phyloP scores from a whole-genome alignment of 805 yeast species.

The Helenozyma baotianmanensis region DNA sequence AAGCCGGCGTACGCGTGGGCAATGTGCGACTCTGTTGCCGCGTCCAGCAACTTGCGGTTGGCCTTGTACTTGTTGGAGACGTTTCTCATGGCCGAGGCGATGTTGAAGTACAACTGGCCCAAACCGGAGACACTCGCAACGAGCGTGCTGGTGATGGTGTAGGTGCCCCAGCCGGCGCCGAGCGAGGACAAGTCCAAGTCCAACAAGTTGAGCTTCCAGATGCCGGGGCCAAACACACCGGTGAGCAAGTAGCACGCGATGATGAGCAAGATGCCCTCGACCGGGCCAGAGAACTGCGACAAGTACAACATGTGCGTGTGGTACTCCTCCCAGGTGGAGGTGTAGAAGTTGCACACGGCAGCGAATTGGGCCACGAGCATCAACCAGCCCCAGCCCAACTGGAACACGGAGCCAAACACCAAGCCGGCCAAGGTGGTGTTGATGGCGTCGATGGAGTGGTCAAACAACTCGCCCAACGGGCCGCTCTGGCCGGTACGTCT shows the following conservation, averaged over 20 bases:
- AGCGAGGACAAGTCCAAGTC: constrained; percentile 34
- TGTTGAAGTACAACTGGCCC: constrained; percentile 57
- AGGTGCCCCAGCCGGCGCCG: constrained; percentile 19
- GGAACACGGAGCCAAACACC: constrained; percentile 70
- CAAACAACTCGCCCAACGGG: constrained; percentile 91
- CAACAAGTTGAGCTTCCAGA: constrained; percentile 53
- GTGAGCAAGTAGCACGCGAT: constrained; percentile 52
- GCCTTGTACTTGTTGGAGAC: constrained; percentile 44
- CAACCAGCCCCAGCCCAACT: constrained; percentile 65
- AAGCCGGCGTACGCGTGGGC: constrained; percentile 48
- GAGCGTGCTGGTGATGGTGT: constrained; percentile 36
- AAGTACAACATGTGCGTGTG: constrained; percentile 80
- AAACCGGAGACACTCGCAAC: constrained; percentile 49
- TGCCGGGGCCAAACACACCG: constrained; percentile 62
- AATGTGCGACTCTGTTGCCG: constrained; percentile 31
- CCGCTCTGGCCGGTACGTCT: constrained; percentile 93
- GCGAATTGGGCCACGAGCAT: constrained; percentile 66
- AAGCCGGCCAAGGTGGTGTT: constrained; percentile 79
- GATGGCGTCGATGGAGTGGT: constrained; percentile 72
- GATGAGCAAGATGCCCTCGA: constrained; percentile 80
- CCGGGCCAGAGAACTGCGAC: constrained; percentile 86
- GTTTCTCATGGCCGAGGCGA: constrained; percentile 60
- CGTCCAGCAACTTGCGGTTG: constrained; percentile 17
- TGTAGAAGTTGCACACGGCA: constrained; percentile 72
- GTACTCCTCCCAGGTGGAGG: constrained; percentile 94